Percentiles rank a stretch among this genome's conserved stretches.
Evolutionary conservation across 2,329 filamentous ascomycete genomes (phyloP).

Genomic region (Keithomyces neogunnii): DNA sequence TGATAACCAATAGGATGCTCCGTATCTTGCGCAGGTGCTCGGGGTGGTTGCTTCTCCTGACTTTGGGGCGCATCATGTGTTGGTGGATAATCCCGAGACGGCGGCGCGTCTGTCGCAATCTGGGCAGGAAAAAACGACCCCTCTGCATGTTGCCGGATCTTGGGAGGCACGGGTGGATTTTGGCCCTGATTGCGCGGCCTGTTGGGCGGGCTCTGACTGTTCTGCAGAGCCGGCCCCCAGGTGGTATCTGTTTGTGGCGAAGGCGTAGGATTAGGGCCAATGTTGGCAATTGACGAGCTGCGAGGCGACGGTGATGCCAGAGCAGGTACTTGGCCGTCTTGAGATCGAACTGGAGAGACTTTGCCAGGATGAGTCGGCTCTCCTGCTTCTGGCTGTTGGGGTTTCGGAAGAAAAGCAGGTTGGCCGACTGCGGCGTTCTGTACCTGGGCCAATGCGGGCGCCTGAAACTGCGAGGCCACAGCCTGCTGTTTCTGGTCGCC

Average conservation of each 20-base stretch:
- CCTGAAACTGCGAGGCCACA: background rate
- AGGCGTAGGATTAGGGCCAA: constrained; percentile 3
- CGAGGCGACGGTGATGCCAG: constrained; percentile 10
- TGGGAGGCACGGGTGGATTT: constrained; percentile 7
- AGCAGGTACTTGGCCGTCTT: constrained; percentile 10
- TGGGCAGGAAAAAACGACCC: constrained; percentile 5
- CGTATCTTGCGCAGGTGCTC: background rate
- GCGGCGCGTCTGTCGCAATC: background rate
- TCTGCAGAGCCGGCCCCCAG: background rate
- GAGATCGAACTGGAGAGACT: constrained; percentile 8
- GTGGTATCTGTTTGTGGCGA: constrained; percentile 3
- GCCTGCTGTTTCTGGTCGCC: background rate
- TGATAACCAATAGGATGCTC: constrained; percentile 7
- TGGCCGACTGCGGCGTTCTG: background rate
- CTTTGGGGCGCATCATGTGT: background rate
- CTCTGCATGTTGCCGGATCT: background rate
- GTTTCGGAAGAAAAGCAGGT: background rate
- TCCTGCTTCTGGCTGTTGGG: background rate
- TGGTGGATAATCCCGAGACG: background rate
- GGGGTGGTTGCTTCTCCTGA: background rate
- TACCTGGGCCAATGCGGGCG: background rate
- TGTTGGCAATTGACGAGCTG: constrained; percentile 7
- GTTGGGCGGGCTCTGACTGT: background rate
- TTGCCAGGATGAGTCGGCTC: constrained; percentile 1
- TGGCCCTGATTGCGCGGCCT: background rate